A percentile compares a stretch with the other conserved stretches of the same genome.
phyloP scores from a whole-genome alignment of 768 basidiomycete genomes.

The Terana coerulea region DNA sequence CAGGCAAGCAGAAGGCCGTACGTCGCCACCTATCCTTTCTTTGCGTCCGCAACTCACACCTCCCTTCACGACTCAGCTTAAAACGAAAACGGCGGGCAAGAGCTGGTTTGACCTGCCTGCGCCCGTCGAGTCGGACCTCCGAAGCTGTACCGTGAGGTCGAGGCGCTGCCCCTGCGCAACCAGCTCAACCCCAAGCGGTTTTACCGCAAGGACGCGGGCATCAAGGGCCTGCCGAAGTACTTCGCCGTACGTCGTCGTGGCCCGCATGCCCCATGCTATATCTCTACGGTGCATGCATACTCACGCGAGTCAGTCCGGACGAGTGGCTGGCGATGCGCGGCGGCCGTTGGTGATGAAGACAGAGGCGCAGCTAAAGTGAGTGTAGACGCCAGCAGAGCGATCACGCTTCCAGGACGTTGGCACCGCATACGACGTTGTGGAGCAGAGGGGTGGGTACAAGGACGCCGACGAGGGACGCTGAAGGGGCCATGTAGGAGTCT shows the following conservation, averaged over 20 bases:
- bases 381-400: too few species aligned
- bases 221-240: conserved; percentile 82
- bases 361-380: too few species aligned
- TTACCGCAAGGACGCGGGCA: conserved; percentile 81
- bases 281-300: too few species aligned
- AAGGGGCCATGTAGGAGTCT: too few species aligned
- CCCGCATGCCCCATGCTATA: too few species aligned
- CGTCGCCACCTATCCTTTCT: conserved; percentile 15
- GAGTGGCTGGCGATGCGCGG: too few species aligned
- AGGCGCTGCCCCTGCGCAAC: conserved; percentile 81
- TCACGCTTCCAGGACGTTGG: too few species aligned
- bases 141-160: conserved; percentile 77
- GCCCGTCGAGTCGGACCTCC: conserved; percentile 79
- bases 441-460: too few species aligned
- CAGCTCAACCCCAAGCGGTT: conserved; percentile 91
- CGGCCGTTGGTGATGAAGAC: too few species aligned
- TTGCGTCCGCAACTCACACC: neutral
- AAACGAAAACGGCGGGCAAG: conserved; percentile 68
- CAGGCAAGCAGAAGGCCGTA: conserved; percentile 71
- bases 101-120: conserved; percentile 89
- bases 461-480: too few species aligned
- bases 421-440: too few species aligned
- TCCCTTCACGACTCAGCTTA: conserved; percentile 54
- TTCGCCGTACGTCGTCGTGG: conserved; percentile 88
- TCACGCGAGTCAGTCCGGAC: too few species aligned